Base-by-base conservation (phyloP, 805 yeast species). In the Aciculoconidium aculeatum region DNA sequence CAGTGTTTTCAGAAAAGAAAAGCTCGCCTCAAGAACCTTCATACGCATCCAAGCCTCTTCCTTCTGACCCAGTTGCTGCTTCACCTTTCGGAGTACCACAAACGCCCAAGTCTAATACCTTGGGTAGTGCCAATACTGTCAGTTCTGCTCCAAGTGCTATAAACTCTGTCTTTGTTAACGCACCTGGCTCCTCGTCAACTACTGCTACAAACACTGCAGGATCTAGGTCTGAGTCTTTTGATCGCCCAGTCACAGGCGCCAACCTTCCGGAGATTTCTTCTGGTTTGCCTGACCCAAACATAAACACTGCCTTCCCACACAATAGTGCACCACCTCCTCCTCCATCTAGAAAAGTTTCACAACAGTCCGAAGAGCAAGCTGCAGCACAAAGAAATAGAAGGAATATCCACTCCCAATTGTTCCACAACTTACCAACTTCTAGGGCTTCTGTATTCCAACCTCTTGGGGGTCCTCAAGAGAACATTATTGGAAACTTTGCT, bases 241-340 rank as follows among this genome's bases (percentile, higher is more conserved):
- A n/a, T n/a, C n/a, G n/a, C n/a, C n/a, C n/a, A n/a, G n/a, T n/a
- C n/a, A n/a, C n/a, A n/a, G n/a, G n/a, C n/a, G n/a, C n/a, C n/a
- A n/a, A n/a, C n/a, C n/a, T n/a, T n/a, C n/a, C n/a, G n/a, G n/a
- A n/a, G n/a, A n/a, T n/a, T n/a, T n/a, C n/a, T n/a, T n/a, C n/a
- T n/a, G n/a, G n/a, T n/a, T n/a, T n/a, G n/a, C n/a, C n/a, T 7
- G 11, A n/a, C 6, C 11, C 23, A 7, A 21, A n/a, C 7, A 22
- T 13, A 49, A 40, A 18, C 40, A n/a, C n/a, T n/a, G n/a, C n/a
- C n/a, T n/a, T n/a, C n/a, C n/a, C n/a, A n/a, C n/a, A 49, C 5
- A 53, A 48, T 27, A 53, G 53, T 21, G 58, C 58, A 22, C 79
- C 80, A 5, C 67, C 70, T 4, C 72, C 76, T 20, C 80, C 79